Base-by-base conservation (phyloP, 768 basidiomycete species). In the Strobilomyces echinocephalus region DNA sequence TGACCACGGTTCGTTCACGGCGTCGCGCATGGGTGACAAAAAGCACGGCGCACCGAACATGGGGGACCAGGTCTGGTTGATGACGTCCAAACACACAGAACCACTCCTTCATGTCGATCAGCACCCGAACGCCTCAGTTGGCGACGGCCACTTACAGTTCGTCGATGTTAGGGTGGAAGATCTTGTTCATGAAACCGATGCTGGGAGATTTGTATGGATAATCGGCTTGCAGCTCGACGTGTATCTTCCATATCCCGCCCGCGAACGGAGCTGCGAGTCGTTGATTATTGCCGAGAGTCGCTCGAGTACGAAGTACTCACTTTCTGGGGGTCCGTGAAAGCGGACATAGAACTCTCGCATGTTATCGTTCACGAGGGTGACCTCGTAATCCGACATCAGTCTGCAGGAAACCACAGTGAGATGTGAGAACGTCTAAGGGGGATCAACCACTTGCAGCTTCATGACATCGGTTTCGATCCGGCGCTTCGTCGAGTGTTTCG, bases 161-260 rank as follows among this genome's bases (percentile, higher is more conserved):
- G 73, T 99, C 97, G 65, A 99, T 99, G 67, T 99, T 99, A 18
- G 97, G 97, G 64, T 98, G 97, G 69, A 97, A 98, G 70, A 99
- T 97, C 87, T 97, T 97, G 82, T 99, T 99, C 92, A 97, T 95
- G 74, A 99, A 99, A 2, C 97, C 97, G 61, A 99, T 99, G 67
- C 91, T 94, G 6, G 97, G 97, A 28, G 92, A 95, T 73, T 98
- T 98, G 83, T 88, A 99, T 2, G 97, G 97, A 68, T 98, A 99
- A 71, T 97, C 93, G 59, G 97, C 93, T 21, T 95, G 97, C 20
- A 99, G 79, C 69, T 99, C 97, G 54, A 99, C 97, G 65, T 99
- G 97, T 56, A 99, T 95, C 81, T 95, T 97, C 97, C 97, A 99
- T 50, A 94, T 88, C 35, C 97, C 97, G 38, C 91, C 90, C n/a